Evolutionary conservation across 495 filamentous ascomycete genomes (phyloP).

Genomic region (Podospora australis): DNA sequence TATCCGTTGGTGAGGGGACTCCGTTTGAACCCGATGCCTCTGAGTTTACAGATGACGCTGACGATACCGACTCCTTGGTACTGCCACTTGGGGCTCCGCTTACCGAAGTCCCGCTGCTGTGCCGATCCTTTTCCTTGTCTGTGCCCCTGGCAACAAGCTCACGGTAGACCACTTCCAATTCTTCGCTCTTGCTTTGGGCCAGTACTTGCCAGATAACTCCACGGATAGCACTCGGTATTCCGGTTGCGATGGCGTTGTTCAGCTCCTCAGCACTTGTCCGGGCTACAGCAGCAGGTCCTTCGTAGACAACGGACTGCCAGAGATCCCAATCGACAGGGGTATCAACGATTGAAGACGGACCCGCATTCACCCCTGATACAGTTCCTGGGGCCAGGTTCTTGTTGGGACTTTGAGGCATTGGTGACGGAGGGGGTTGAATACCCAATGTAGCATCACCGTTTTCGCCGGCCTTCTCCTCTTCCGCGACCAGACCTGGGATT

Average conservation of each 20-base stretch:
- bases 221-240: slow-evolving; percentile 89
- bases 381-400: slow-evolving; percentile 70
- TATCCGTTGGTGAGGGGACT: slow-evolving; percentile 51
- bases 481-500: slow-evolving; percentile 27
- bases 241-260: slow-evolving; percentile 82
- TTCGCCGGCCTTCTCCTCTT: slow-evolving; percentile 49
- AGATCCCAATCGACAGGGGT: slow-evolving; percentile 89
- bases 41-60: slow-evolving; percentile 76
- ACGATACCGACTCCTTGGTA: slow-evolving; percentile 63
- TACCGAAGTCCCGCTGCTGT: slow-evolving; percentile 42
- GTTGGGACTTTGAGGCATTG: slow-evolving; percentile 45
- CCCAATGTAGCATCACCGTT: slow-evolving; percentile 37
- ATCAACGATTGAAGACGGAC: slow-evolving; percentile 60
- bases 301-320: slow-evolving; percentile 92
- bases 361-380: slow-evolving; percentile 65
- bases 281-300: slow-evolving; percentile 80
- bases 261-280: slow-evolving; percentile 80
- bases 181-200: slow-evolving; percentile 86
- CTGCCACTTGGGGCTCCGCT: slow-evolving; percentile 33
- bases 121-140: slow-evolving; percentile 65
- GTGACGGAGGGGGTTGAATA: slow-evolving; percentile 39
- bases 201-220: slow-evolving; percentile 98
- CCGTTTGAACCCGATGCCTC: slow-evolving; percentile 64
- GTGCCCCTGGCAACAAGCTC: slow-evolving; percentile 77
- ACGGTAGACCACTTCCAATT: slow-evolving; percentile 79